These are phyloP conservation scores for Durotheca rogersii DNA, from an alignment of 495 filamentous ascomycete species.

Conservation along the genomic window DNA sequence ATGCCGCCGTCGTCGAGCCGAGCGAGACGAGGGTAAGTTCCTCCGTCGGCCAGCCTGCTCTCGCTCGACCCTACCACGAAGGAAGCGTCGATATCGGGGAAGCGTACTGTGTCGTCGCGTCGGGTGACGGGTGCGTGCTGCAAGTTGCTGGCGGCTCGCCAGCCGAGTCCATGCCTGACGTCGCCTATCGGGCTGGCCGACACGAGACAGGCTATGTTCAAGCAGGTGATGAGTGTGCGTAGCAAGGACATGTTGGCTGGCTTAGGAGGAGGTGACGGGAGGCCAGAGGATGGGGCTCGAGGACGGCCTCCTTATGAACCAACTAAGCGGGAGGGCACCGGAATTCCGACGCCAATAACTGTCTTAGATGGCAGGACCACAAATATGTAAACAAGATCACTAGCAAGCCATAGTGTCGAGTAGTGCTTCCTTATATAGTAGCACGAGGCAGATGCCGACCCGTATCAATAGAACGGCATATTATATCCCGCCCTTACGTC, in stretches of 20 bases:
- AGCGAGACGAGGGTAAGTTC: slow-evolving; percentile 52
- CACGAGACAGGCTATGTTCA: slow-evolving; percentile 16
- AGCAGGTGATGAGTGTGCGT: slow-evolving; percentile 9
- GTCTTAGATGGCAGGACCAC: neutral
- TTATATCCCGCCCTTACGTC: neutral
- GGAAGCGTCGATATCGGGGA: slow-evolving; percentile 15
- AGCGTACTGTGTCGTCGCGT: slow-evolving; percentile 10
- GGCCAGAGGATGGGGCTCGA: neutral
- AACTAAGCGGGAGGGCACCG: neutral
- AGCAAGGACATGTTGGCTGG: slow-evolving; percentile 12
- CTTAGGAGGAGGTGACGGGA: slow-evolving; percentile 1
- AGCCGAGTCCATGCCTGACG: neutral
- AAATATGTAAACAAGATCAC: neutral
- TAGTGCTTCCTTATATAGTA: neutral
- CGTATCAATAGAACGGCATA: neutral
- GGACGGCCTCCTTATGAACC: slow-evolving; percentile 1
- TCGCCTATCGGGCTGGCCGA: slow-evolving; percentile 11
- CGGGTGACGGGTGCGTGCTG: neutral
- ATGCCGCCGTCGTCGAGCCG: slow-evolving; percentile 48
- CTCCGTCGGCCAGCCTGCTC: slow-evolving; percentile 15
- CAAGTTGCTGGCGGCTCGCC: neutral
- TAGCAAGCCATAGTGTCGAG: neutral
- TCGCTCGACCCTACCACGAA: slow-evolving; percentile 17
- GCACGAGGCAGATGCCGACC: neutral
- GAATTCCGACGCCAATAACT: neutral